Percentiles rank a stretch among this genome's conserved stretches.
phyloP scores from a whole-genome alignment of 345 rosid species.

The Zanthoxylum bungeanum region DNA sequence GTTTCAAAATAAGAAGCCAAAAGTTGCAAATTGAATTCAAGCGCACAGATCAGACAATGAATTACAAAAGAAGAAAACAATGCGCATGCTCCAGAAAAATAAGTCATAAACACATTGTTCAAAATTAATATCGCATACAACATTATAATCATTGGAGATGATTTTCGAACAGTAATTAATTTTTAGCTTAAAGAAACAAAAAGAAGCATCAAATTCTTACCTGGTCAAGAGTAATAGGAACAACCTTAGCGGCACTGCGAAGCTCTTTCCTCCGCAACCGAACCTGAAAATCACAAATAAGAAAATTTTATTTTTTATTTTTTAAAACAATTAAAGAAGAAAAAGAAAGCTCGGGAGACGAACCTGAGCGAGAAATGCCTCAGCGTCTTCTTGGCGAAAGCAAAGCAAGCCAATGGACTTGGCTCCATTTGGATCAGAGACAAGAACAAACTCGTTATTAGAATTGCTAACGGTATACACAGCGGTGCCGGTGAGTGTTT shows the following conservation, averaged over 20 bases:
- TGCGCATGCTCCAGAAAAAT: background rate
- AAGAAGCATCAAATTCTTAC: constrained; percentile 21
- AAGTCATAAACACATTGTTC: background rate
- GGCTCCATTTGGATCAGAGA: constrained; percentile 83
- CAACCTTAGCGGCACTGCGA: constrained; percentile 67
- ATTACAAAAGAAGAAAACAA: background rate
- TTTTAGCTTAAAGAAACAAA: background rate
- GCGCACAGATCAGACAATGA: background rate
- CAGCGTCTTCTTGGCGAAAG: constrained; percentile 92
- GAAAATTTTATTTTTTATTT: background rate
- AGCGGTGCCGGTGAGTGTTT: constrained; percentile 65
- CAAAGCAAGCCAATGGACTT: constrained; percentile 92
- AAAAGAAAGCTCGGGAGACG: background rate
- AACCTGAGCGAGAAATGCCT: constrained; percentile 87
- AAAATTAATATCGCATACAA: background rate
- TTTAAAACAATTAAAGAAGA: background rate
- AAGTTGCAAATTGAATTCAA: background rate
- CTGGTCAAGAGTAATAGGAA: constrained; percentile 92
- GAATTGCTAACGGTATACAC: constrained; percentile 90
- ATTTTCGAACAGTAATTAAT: background rate
- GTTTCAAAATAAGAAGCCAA: background rate
- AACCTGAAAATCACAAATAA: constrained; percentile 38
- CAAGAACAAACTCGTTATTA: constrained; percentile 85
- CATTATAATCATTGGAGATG: background rate
- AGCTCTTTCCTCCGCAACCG: constrained; percentile 75